These are phyloP conservation scores for Fonsecaea pedrosoi DNA, from an alignment of 2,329 filamentous ascomycete genomes.

Conservation along the genomic window DNA sequence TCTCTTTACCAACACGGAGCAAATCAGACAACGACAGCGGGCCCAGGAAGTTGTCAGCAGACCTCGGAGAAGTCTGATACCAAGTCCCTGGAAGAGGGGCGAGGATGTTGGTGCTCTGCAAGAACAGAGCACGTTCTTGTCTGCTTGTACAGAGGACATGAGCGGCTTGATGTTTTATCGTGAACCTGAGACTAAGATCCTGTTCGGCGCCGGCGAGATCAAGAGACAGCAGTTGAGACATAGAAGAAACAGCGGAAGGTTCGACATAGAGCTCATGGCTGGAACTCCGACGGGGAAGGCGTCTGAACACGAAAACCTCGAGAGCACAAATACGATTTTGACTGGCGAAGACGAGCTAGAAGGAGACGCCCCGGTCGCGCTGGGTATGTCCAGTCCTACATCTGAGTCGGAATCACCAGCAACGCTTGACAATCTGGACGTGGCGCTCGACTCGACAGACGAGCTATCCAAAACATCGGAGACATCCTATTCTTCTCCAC, in stretches of 20 bases:
- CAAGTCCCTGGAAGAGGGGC: slow-evolving; percentile 46
- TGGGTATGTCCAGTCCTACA: neutral
- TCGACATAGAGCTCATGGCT: slow-evolving; percentile 38
- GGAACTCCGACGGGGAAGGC: slow-evolving; percentile 29
- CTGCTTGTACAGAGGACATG: slow-evolving; percentile 29
- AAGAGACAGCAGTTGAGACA: slow-evolving; percentile 25
- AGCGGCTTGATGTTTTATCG: slow-evolving; percentile 36
- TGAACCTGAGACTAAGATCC: slow-evolving; percentile 25
- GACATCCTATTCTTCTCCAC: slow-evolving; percentile 17
- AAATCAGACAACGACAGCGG: slow-evolving; percentile 18
- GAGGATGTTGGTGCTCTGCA: slow-evolving; percentile 37
- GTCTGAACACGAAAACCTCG: slow-evolving; percentile 8
- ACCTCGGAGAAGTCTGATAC: slow-evolving; percentile 39
- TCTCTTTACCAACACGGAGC: slow-evolving; percentile 13
- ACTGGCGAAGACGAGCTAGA: slow-evolving; percentile 4
- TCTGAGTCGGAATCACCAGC: neutral
- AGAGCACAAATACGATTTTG: neutral
- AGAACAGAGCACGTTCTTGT: slow-evolving; percentile 35
- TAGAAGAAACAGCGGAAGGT: slow-evolving; percentile 31
- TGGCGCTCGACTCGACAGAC: neutral
- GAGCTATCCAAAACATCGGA: slow-evolving; percentile 12
- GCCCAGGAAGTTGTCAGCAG: slow-evolving; percentile 38
- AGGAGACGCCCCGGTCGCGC: neutral
- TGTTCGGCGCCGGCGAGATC: slow-evolving; percentile 34
- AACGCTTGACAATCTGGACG: neutral